These are phyloP conservation scores for Didymella segeticola DNA, from an alignment of 2,329 filamentous ascomycete genomes.

Conservation along the genomic window DNA sequence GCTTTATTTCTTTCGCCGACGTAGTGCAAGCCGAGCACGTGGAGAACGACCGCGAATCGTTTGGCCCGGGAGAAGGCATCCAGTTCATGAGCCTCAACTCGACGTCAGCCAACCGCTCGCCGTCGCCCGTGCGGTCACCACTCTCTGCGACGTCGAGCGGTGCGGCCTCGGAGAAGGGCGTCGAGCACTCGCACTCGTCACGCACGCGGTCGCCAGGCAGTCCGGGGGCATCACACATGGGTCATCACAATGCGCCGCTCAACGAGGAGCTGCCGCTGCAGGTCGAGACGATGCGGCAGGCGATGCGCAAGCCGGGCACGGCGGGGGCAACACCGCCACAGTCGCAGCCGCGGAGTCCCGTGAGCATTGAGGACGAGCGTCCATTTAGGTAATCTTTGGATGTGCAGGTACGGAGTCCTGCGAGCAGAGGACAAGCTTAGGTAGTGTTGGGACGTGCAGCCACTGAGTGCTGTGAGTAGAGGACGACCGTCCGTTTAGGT, in stretches of 20 bases:
- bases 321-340: conserved; percentile 68
- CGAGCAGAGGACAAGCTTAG: too few species aligned
- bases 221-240: conserved; percentile 57
- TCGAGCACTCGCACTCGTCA: conserved; percentile 73
- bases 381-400: conserved; percentile 41
- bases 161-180: conserved; percentile 73
- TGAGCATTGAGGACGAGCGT: conserved; percentile 46
- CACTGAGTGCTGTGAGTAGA: too few species aligned
- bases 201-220: conserved; percentile 66
- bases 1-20: conserved; percentile 96
- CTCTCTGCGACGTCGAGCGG: conserved; percentile 75
- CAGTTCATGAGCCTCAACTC: conserved; percentile 70
- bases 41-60: conserved; percentile 61
- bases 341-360: conserved; percentile 50
- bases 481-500: too few species aligned
- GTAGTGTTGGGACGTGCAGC: too few species aligned
- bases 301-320: conserved; percentile 82
- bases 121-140: conserved; percentile 81
- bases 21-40: conserved; percentile 87
- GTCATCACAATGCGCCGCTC: conserved; percentile 61
- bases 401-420: too few species aligned
- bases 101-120: conserved; percentile 69
- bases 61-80: conserved; percentile 63
- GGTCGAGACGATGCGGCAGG: conserved; percentile 94
- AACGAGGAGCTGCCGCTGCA: conserved; percentile 79